Conservation (phyloP, 225 moss, liverwort and hornwort genomes). For the Neckera pumila region DNA sequence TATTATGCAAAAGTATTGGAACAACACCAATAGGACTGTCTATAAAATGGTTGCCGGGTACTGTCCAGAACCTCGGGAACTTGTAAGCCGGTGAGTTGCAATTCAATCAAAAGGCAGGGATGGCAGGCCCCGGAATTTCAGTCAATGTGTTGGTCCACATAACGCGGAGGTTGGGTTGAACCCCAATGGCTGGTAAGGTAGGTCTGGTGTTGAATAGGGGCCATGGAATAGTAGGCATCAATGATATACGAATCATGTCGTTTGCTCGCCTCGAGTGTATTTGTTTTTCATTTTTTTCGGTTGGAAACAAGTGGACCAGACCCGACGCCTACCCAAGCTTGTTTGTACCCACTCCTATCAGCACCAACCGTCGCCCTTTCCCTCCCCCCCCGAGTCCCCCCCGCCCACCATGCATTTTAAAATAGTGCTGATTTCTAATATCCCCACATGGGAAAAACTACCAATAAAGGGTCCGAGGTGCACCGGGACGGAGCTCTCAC, state of each 20-base stretch:
- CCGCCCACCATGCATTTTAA: background rate
- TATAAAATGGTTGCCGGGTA: background rate
- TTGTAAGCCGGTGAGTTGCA: background rate
- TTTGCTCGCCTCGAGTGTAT: background rate
- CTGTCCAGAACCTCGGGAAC: too few relatives aligned
- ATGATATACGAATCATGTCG: background rate
- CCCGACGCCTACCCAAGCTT: background rate
- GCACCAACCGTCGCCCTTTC: background rate
- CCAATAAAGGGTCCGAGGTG: accelerated
- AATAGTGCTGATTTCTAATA: background rate
- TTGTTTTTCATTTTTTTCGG: background rate
- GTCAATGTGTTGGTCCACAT: background rate
- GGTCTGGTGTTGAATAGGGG: too few relatives aligned
- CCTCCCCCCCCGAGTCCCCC: too few relatives aligned
- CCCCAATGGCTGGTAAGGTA: background rate
- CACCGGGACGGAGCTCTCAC: background rate
- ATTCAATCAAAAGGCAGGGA: background rate
- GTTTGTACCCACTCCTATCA: background rate
- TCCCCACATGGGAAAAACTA: background rate
- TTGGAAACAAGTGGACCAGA: background rate
- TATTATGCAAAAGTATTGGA: background rate
- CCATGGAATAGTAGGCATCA: background rate
- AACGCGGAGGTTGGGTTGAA: background rate
- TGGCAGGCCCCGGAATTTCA: background rate
- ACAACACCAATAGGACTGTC: background rate